Conservation (phyloP, 1,139 yeast genomes). For the Debaryomyces coudertii region DNA sequence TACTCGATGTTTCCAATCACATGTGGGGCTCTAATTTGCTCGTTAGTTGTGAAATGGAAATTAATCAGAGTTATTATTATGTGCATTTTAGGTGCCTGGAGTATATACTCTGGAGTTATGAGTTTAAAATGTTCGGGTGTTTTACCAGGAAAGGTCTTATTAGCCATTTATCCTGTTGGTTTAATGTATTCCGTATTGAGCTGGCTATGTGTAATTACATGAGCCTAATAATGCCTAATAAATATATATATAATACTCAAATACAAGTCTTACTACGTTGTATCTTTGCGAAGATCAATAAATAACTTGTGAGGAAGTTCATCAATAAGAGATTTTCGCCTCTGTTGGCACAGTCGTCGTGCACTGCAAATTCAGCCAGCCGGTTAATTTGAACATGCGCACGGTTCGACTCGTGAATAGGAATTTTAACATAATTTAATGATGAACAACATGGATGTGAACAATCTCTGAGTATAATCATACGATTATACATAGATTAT, state of each 20-base stretch:
- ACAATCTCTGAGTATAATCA: slow-evolving; percentile 55
- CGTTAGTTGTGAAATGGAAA: slow-evolving; percentile 55
- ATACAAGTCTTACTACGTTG: too few species aligned
- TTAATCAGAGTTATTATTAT: slow-evolving; percentile 59
- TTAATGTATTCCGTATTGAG: slow-evolving; percentile 72
- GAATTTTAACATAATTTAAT: slow-evolving; percentile 27
- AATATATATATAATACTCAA: neutral
- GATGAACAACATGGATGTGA: slow-evolving; percentile 57
- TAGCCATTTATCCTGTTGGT: slow-evolving; percentile 82
- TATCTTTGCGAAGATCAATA: neutral
- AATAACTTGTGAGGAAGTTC: neutral
- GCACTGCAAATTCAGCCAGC: slow-evolving; percentile 14
- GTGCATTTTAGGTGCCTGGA: slow-evolving; percentile 65
- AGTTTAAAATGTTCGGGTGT: slow-evolving; percentile 73
- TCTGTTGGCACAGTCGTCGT: slow-evolving; percentile 24
- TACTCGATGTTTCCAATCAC: slow-evolving; percentile 81
- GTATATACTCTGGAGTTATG: slow-evolving; percentile 67
- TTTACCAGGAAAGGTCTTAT: slow-evolving; percentile 64
- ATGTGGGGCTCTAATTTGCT: slow-evolving; percentile 62
- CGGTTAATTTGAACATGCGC: slow-evolving; percentile 11
- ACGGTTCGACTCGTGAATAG: slow-evolving; percentile 33
- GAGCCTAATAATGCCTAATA: neutral
- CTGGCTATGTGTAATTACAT: slow-evolving; percentile 75
- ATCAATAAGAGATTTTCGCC: slow-evolving; percentile 6
- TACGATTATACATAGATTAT: slow-evolving; percentile 49